Conservation (phyloP, 1,284 basidiomycete species). For the Apiotrichum laibachii region DNA sequence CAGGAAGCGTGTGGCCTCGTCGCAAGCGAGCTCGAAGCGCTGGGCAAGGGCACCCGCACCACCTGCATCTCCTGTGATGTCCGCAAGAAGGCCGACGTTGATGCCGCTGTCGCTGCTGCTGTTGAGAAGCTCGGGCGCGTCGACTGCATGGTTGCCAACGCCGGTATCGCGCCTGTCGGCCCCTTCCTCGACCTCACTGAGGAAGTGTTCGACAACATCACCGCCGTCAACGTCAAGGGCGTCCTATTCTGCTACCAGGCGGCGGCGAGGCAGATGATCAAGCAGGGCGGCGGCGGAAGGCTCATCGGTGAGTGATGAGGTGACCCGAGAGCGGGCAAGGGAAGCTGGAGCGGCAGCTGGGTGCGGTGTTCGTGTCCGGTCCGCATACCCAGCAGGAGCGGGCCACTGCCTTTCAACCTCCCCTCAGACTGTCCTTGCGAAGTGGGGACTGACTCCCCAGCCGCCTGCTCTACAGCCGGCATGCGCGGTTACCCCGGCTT, state of each 20-base stretch:
- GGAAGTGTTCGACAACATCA: constrained; percentile 41
- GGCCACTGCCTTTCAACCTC: too few relatives aligned
- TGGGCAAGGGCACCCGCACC: constrained; percentile 36
- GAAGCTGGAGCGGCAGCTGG: too few relatives aligned
- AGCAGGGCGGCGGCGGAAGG: constrained; percentile 53
- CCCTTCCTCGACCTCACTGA: constrained; percentile 44
- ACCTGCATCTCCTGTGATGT: constrained; percentile 43
- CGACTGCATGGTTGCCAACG: constrained; percentile 53
- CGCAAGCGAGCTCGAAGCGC: constrained; percentile 35
- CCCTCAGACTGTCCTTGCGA: too few relatives aligned
- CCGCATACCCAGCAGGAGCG: too few relatives aligned
- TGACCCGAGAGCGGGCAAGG: too few relatives aligned
- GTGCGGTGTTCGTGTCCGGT: too few relatives aligned
- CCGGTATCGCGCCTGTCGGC: constrained; percentile 49
- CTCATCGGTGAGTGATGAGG: constrained; percentile 50
- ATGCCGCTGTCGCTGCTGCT: constrained; percentile 36
- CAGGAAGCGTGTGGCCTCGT: constrained; percentile 27
- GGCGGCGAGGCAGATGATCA: constrained; percentile 54
- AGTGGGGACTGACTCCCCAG: background rate
- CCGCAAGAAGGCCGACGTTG: constrained; percentile 36
- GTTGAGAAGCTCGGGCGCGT: constrained; percentile 45
- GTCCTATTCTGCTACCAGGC: constrained; percentile 51
- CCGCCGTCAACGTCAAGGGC: constrained; percentile 48
- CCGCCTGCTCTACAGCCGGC: constrained; percentile 16
- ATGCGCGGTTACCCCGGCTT: constrained; percentile 6